These are phyloP conservation scores for Saccharum hybrid DNA, from an alignment of 202 grass and related monocot species.

Conservation along the genomic window DNA sequence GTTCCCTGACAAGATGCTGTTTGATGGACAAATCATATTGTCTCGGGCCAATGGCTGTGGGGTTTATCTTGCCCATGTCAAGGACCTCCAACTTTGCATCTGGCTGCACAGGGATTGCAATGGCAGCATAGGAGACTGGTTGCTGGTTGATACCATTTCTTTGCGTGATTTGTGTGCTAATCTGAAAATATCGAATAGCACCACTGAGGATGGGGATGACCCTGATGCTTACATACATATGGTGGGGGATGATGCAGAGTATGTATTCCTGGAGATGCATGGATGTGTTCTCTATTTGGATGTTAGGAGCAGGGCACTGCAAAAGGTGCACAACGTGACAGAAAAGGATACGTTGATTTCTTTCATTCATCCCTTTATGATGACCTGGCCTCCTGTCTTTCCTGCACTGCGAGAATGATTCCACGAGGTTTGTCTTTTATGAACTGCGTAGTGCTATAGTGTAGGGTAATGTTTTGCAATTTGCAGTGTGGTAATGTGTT, in stretches of 20 bases:
- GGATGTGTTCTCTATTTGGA: slow-evolving; percentile 5
- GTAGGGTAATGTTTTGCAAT: slow-evolving; percentile 30
- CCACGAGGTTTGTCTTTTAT: slow-evolving; percentile 1
- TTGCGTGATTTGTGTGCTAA: not conserved
- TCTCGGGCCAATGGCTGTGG: not conserved
- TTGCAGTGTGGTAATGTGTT: not conserved
- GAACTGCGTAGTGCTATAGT: not conserved
- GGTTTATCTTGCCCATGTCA: slow-evolving; percentile 11
- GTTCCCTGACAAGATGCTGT: not conserved
- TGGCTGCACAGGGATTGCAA: not conserved
- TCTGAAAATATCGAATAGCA: not conserved
- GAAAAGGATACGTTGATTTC: not conserved
- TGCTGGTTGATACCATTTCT: not conserved
- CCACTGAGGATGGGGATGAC: not conserved
- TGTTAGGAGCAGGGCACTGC: slow-evolving; percentile 14
- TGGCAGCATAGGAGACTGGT: not conserved
- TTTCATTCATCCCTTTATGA: not conserved
- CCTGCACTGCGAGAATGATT: slow-evolving; percentile 13
- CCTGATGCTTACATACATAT: not conserved
- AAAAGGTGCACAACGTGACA: not conserved
- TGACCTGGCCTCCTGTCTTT: slow-evolving; percentile 20
- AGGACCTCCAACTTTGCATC: not conserved
- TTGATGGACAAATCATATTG: not conserved
- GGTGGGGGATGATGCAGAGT: not conserved
- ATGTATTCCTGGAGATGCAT: not conserved